Percentiles rank a stretch among this genome's conserved stretches.
phyloP scores from a whole-genome alignment of 2,329 filamentous ascomycete genomes.

The Zymoseptoria brevis region DNA sequence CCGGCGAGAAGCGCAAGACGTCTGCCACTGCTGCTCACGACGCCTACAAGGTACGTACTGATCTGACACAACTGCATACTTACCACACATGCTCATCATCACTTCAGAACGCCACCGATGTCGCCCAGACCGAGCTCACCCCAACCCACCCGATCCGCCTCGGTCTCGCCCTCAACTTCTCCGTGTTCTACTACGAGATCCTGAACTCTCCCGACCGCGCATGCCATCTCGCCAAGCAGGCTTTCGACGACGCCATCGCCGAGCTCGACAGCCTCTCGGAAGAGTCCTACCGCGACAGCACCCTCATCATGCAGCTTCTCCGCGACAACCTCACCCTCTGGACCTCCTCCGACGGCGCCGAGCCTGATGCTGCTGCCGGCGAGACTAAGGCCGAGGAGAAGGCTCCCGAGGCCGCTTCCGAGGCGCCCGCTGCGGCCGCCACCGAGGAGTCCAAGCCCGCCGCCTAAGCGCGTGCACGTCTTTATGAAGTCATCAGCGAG shows the following conservation, averaged over 20 bases:
- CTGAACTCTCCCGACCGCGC: conserved; percentile 95
- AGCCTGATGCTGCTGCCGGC: conserved; percentile 58
- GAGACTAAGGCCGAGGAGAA: conserved; percentile 44
- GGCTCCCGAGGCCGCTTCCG: conserved; percentile 36
- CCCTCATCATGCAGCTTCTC: conserved; percentile 97
- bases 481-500: conserved; percentile 13
- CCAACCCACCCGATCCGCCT: conserved; percentile 97
- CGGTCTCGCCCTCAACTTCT: conserved; percentile 97
- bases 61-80: conserved; percentile 4
- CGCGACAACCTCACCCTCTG: conserved; percentile 97
- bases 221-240: conserved; percentile 98
- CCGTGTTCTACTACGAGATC: conserved; percentile 99
- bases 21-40: conserved; percentile 82
- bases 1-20: conserved; percentile 83
- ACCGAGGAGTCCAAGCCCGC: conserved; percentile 21
- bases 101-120: conserved; percentile 82
- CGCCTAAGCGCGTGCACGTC: conserved; percentile 13
- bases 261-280: conserved; percentile 96
- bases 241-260: conserved; percentile 96
- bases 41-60: conserved; percentile 80
- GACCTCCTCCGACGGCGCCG: conserved; percentile 86
- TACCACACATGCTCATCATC: conserved; percentile 14
- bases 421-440: conserved; percentile 38
- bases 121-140: conserved; percentile 94
- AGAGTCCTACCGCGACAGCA: conserved; percentile 98